Evolutionary conservation across 495 filamentous ascomycete species (phyloP), one percentile per base, ranked within the genome.

Genomic region (Acidomyces sp.): DNA sequence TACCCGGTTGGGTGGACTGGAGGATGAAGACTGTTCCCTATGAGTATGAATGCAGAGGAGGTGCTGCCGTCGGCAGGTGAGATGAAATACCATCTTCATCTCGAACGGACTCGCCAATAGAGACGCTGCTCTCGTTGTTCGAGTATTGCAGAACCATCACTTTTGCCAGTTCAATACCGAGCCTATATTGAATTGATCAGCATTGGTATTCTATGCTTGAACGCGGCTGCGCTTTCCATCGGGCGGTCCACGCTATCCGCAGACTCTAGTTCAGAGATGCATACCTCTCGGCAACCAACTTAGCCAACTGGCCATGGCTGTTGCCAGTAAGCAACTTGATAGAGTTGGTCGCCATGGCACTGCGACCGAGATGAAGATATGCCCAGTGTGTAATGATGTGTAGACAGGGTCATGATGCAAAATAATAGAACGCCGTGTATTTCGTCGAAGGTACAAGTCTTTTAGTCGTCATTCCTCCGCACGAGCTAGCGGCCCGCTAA

Each of bases 261-360:
- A 28, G 11, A 11, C n/a, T 16, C 21, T 23, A 17, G 39, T 24
- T 11, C 3, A 17, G 20, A 16, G n/a, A n/a, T n/a, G 29, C 46
- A 27, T 72, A 95, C 88, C 87, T 74, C 60, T 93, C 84, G 52
- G 90, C 86, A 38, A 97, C 83, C 54, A 81, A 73, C 61, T 79
- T 79, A 28, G 88, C 86, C 41, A 97, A 75, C 55, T 81, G 72
- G 9, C 88, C 90, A 63, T 97, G 88, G 63, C 87, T 93, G 62
- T 88, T 92, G 52, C 88, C 88, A 54, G 87, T 90, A 58, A 96
- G 72, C 49, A 96, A 64, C 64, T 96, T 96, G 65, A 96, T 93
- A 34, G 85, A 87, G 71, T 96, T 96, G 38, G 75, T 67, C 48
- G 78, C 69, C 78, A 82, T 82, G 46, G 21, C 37, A 15, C 24